Percentiles rank a stretch among this genome's conserved stretches.
These are phyloP conservation scores for Chrysanthemum makinoi DNA, from an alignment of 129 eudicot species.

Conservation along the genomic window DNA sequence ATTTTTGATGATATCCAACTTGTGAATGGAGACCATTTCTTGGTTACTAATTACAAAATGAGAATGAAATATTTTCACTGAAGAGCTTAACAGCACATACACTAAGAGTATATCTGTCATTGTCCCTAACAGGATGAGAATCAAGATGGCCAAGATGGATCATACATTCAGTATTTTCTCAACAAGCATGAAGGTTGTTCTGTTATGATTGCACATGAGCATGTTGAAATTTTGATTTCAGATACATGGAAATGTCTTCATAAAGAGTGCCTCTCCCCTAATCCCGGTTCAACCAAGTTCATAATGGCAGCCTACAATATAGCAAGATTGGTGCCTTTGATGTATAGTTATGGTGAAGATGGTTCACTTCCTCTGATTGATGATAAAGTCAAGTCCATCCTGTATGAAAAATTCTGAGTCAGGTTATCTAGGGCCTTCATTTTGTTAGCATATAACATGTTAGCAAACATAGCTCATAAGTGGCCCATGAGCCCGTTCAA, in stretches of 20 bases:
- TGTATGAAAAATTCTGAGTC: too few relatives aligned
- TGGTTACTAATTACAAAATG: too few relatives aligned
- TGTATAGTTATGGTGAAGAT: neutral
- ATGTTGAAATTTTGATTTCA: conserved; percentile 33
- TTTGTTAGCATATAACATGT: too few relatives aligned
- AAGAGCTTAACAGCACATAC: too few relatives aligned
- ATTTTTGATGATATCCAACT: too few relatives aligned
- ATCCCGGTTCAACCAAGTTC: neutral
- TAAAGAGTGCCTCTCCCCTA: neutral
- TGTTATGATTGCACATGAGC: conserved; percentile 23
- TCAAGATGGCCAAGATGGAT: conserved; percentile 60
- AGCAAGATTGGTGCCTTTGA: conserved; percentile 6
- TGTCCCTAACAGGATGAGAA: conserved; percentile 36
- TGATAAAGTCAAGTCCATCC: neutral
- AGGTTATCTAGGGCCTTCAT: too few relatives aligned
- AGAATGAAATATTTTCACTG: too few relatives aligned
- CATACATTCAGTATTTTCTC: conserved; percentile 40
- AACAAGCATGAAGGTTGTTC: conserved; percentile 36
- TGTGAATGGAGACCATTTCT: too few relatives aligned
- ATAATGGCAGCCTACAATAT: neutral
- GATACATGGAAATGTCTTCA: conserved; percentile 42
- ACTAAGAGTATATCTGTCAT: neutral
- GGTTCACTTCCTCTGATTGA: neutral
- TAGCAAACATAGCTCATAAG: too few relatives aligned
- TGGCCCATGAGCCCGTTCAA: too few relatives aligned